Evolutionary conservation across 2,329 filamentous ascomycete species (phyloP), one percentile per base, ranked within the genome.

Genomic region (Diplodia mutila): DNA sequence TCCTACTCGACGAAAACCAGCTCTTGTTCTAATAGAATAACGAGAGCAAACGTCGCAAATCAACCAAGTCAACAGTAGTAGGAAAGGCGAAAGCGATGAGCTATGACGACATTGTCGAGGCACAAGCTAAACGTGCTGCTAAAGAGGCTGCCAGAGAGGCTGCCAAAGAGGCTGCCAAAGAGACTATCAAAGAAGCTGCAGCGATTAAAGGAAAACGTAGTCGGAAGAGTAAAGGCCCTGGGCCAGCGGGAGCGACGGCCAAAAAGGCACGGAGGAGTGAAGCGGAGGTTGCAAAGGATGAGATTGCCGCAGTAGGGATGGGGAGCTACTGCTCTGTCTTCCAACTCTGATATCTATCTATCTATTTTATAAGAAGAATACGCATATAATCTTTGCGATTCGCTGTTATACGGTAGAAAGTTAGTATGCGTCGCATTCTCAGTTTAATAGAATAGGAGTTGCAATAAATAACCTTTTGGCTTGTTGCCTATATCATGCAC

Each of bases 1-100:
- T 78, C 27, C 72, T 73, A 52, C 53, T 75, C 55, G 69, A 78
- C 65, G 65, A 71, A 66, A 75, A 74, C 66, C 37, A 69, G 68
- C n/a, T n/a, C n/a, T n/a, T n/a, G n/a, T n/a, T n/a, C n/a, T n/a
- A n/a, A n/a, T n/a, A n/a, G n/a, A n/a, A n/a, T n/a, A n/a, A n/a
- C n/a, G n/a, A n/a, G n/a, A n/a, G n/a, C n/a, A n/a, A n/a, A n/a
- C n/a, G n/a, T n/a, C n/a, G n/a, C n/a, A n/a, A n/a, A n/a, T n/a
- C n/a, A n/a, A n/a, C n/a, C n/a, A n/a, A n/a, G n/a, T n/a, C n/a
- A n/a, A n/a, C n/a, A n/a, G n/a, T n/a, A n/a, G n/a, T n/a, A n/a
- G n/a, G n/a, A n/a, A n/a, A n/a, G n/a, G n/a, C n/a, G n/a, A n/a
- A n/a, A n/a, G n/a, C n/a, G n/a, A n/a, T n/a, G n/a, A n/a, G n/a